These are phyloP conservation scores for Penicillium roqueforti DNA, from an alignment of 495 filamentous ascomycete species.

Conservation along the genomic window DNA sequence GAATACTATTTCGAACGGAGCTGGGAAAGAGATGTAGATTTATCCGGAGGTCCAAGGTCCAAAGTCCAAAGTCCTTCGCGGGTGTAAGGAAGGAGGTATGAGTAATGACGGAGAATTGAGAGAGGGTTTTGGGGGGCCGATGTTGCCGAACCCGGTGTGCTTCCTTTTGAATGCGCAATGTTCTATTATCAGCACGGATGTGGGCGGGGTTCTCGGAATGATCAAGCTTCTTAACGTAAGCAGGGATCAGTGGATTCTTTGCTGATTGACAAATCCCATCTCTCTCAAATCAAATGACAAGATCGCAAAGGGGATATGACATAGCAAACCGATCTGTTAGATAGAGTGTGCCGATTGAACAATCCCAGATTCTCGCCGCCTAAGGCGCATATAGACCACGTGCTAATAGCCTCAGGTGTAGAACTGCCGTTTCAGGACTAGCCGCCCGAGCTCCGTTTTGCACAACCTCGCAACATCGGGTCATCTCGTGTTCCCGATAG, in stretches of 20 bases:
- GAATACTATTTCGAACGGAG: conserved; percentile 18
- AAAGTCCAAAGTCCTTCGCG: conserved; percentile 1
- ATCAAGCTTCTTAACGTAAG: conserved; percentile 23
- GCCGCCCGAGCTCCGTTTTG: conserved; percentile 41
- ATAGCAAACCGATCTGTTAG: conserved; percentile 25
- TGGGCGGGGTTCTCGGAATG: conserved; percentile 25
- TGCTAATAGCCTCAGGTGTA: conserved; percentile 11
- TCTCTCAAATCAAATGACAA: conserved; percentile 6
- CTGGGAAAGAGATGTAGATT: conserved; percentile 6
- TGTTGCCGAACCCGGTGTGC: conserved; percentile 28
- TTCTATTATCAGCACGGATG: conserved; percentile 37
- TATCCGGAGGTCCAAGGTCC: not conserved
- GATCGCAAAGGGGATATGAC: conserved; percentile 14
- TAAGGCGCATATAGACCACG: conserved; percentile 27
- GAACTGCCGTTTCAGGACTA: conserved; percentile 19
- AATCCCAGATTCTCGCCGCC: conserved; percentile 18
- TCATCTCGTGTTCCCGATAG: conserved; percentile 40
- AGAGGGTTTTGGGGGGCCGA: conserved; percentile 24
- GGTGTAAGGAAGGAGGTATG: conserved; percentile 5
- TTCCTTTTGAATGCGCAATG: conserved; percentile 24
- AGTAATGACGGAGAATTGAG: conserved; percentile 4
- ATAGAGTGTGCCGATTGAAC: conserved; percentile 28
- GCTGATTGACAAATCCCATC: conserved; percentile 16
- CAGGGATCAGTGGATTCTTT: conserved; percentile 13
- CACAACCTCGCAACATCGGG: conserved; percentile 47